Percentiles rank a stretch among this genome's conserved stretches.
These are phyloP conservation scores for Cicer chorassanicum DNA, from an alignment of 306 rosid species.

Conservation along the genomic window DNA sequence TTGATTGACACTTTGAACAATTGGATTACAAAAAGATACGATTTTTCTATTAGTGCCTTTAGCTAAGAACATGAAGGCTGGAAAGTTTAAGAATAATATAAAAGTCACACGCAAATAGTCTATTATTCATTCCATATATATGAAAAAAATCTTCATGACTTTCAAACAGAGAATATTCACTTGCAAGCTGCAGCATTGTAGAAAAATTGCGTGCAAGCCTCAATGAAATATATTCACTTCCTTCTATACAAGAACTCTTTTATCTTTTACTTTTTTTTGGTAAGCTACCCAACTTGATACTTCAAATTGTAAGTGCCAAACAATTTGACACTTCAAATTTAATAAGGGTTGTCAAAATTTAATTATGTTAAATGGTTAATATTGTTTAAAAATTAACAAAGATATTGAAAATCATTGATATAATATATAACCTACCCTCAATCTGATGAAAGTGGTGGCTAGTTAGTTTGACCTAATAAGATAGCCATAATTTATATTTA, in stretches of 20 bases:
- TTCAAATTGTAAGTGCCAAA: too few relatives aligned
- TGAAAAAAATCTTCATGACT: slow-evolving; percentile 3
- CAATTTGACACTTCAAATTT: too few relatives aligned
- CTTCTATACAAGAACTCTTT: neutral
- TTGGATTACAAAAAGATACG: slow-evolving; percentile 38
- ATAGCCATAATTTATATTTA: too few relatives aligned
- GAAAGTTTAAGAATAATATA: slow-evolving; percentile 45
- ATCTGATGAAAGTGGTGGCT: too few relatives aligned
- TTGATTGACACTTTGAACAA: neutral
- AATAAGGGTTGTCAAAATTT: too few relatives aligned
- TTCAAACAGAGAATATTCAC: slow-evolving; percentile 48
- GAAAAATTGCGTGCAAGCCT: slow-evolving; percentile 19
- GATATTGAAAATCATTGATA: too few relatives aligned
- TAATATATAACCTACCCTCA: too few relatives aligned
- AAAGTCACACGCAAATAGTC: slow-evolving; percentile 16
- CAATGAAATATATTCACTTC: slow-evolving; percentile 14
- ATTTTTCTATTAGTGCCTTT: slow-evolving; percentile 25
- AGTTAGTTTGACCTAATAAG: too few relatives aligned
- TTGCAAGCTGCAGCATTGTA: slow-evolving; percentile 19
- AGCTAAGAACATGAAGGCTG: slow-evolving; percentile 43
- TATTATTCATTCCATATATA: neutral
- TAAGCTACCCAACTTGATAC: too few relatives aligned
- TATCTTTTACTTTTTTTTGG: neutral
- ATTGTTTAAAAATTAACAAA: too few relatives aligned
- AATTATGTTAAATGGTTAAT: too few relatives aligned